Conservation (phyloP, 192 early-diverging fungal species). For the Coemansia biformis region DNA sequence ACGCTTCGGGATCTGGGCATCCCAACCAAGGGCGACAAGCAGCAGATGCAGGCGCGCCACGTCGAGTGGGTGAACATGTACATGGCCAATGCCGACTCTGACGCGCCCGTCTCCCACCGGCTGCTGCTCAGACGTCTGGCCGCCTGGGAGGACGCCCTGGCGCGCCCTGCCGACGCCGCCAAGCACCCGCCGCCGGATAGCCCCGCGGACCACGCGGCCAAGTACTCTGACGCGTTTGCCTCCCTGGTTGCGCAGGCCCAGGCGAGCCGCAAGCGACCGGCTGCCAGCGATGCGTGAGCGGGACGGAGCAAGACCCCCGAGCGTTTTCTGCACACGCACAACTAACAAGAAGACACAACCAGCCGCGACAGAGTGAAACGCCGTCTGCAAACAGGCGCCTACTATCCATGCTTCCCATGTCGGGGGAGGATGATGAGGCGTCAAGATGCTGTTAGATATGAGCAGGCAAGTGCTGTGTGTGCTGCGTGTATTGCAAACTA, state of each 20-base stretch:
- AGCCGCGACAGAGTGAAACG: too few species aligned
- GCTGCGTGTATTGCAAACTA: too few species aligned
- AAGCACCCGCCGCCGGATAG: neutral
- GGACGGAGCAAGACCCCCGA: too few species aligned
- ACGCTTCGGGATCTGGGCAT: constrained; percentile 45
- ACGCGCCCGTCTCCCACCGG: constrained; percentile 27
- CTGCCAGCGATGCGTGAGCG: too few species aligned
- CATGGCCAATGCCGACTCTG: constrained; percentile 48
- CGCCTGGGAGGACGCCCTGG: constrained; percentile 30
- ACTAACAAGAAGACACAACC: too few species aligned
- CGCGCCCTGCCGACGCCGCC: constrained; percentile 7
- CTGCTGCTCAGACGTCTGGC: constrained; percentile 24
- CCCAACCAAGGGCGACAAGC: constrained; percentile 45
- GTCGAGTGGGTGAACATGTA: constrained; percentile 51
- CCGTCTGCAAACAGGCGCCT: too few species aligned
- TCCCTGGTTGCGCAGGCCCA: constrained; percentile 26
- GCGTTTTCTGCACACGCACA: too few species aligned
- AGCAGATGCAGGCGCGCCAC: constrained; percentile 44
- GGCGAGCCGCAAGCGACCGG: constrained; percentile 1
- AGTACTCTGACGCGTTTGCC: constrained; percentile 38
- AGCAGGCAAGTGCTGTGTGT: too few species aligned
- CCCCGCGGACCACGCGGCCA: constrained; percentile 22
- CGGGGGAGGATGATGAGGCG: too few species aligned
- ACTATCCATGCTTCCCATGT: too few species aligned
- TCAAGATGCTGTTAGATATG: too few species aligned